Evolutionary conservation across 2,329 filamentous ascomycete genomes (phyloP), one percentile per base, ranked within the genome.

Genomic region (Aspergillus uvarum): DNA sequence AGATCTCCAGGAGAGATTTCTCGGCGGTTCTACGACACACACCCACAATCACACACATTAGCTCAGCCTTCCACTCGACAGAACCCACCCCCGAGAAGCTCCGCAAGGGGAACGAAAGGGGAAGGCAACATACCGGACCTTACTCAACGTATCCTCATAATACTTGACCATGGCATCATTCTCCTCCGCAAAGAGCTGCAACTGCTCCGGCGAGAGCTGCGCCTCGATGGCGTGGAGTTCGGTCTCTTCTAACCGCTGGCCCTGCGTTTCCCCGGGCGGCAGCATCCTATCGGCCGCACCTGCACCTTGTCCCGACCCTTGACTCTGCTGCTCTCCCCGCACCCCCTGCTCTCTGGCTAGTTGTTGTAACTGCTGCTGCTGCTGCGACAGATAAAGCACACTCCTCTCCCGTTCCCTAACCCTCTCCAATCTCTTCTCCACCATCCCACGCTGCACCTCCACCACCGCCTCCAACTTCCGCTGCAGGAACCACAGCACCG

Each of bases 151-250:
- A 77, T 90, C 92, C 76, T 97, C 92, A 76, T 96, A 96, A 76
- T 96, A 91, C 75, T 90, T 90, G 68, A 98, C 83, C 88, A 99
- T 92, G 64, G 91, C 88, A 75, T 92, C 88, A 72, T 98, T 97
- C 72, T 96, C 93, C 76, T 92, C 86, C 67, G 94, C 93, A 78
- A 99, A 98, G 72, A 96, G 85, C 74, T 97, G 94, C 55, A 95
- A 80, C 76, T 98, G 94, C 72, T 97, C 92, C 22, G 87, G 83
- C 19, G 89, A 91, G 62, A 97, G 80, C 63, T 87, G 85, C 47
- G 86, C 73, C 70, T 84, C 81, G 47, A 82, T 79, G 6, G 74
- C 72, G 19, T 72, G 71, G 2, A 69, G 67, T 51, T 77, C 74
- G 4, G 63, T 67, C 48, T 74, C 70, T 38, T 72, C 72, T 7